These are phyloP conservation scores for Metarhizium rileyi DNA, from an alignment of 2,329 filamentous ascomycete genomes.

Conservation along the genomic window DNA sequence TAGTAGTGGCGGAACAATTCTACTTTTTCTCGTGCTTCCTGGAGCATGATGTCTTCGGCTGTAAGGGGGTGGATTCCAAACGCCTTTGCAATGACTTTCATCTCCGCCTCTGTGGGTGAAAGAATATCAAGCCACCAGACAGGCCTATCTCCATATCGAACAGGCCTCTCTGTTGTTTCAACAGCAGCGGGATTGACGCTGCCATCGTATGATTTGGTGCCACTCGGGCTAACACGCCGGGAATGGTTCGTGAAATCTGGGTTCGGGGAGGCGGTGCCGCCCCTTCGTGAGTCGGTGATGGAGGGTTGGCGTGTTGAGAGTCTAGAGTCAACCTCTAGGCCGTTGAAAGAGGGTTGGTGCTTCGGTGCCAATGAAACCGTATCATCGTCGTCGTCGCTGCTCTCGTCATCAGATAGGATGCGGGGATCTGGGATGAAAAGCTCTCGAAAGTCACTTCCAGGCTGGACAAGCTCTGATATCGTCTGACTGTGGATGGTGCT, in stretches of 20 bases:
- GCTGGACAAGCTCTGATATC: conserved; percentile 84
- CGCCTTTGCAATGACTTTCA: conserved; percentile 84
- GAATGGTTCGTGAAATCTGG: conserved; percentile 27
- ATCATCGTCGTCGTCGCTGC: conserved; percentile 46
- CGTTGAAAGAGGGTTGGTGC: conserved; percentile 13
- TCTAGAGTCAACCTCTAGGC: conserved; percentile 31
- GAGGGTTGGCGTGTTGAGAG: conserved; percentile 37
- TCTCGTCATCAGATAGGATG: conserved; percentile 62
- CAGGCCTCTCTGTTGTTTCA: conserved; percentile 29
- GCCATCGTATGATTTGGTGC: conserved; percentile 27
- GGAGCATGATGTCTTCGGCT: conserved; percentile 92
- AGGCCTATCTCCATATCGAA: conserved; percentile 68
- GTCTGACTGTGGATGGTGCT: conserved; percentile 94
- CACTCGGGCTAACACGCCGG: conserved; percentile 37
- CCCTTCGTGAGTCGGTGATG: conserved; percentile 22
- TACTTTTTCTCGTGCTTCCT: conserved; percentile 95
- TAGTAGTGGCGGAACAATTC: conserved; percentile 97
- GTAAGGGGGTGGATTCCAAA: conserved; percentile 96
- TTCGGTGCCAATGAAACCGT: conserved; percentile 15
- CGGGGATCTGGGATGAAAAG: conserved; percentile 85
- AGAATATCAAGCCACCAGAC: conserved; percentile 96
- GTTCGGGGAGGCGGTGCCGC: conserved; percentile 18
- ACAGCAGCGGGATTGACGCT: conserved; percentile 10
- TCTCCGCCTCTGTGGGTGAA: conserved; percentile 84
- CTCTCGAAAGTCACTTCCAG: conserved; percentile 73